Evolutionary conservation across 139 green algal species (phyloP).

Genomic region (Medakamo hakoo): DNA sequence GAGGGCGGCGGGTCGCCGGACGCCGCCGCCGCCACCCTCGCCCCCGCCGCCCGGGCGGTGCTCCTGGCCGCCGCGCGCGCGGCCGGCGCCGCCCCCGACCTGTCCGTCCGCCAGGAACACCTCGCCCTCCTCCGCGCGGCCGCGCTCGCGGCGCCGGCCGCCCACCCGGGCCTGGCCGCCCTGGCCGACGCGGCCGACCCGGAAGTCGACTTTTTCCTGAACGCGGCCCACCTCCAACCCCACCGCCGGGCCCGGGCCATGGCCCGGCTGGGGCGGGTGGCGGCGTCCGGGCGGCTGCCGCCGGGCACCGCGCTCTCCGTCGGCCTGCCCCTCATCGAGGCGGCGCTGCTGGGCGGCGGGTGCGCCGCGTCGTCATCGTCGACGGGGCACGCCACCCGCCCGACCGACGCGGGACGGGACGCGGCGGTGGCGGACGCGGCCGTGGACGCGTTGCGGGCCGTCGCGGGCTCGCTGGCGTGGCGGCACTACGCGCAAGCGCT

Average conservation of each 20-base stretch:
- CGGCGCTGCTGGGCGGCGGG: conserved; percentile 5
- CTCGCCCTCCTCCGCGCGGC: conserved; percentile 42
- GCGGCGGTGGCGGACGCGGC: conserved; percentile 45
- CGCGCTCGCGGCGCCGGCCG: conserved; percentile 16
- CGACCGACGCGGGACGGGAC: conserved; percentile 46
- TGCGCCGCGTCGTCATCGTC: not conserved
- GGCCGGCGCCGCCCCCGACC: conserved; percentile 10
- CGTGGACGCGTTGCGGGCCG: conserved; percentile 31
- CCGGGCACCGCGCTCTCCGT: not conserved
- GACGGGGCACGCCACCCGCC: conserved; percentile 3
- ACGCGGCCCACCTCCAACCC: conserved; percentile 67
- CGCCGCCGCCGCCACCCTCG: not conserved
- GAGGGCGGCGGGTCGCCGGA: not conserved
- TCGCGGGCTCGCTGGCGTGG: conserved; percentile 35
- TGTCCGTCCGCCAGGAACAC: conserved; percentile 62
- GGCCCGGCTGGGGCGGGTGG: not conserved
- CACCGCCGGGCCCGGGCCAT: conserved; percentile 36
- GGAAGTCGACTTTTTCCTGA: conserved; percentile 62
- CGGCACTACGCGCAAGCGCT: conserved; percentile 50
- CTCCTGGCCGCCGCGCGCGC: not conserved
- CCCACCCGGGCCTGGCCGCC: conserved; percentile 33
- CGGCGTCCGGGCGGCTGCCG: not conserved
- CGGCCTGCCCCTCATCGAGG: not conserved
- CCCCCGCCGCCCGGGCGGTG: not conserved
- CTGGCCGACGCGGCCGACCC: conserved; percentile 33